Evolutionary conservation across 164 flowering plant species (phyloP), one percentile per base, ranked within the genome.

Genomic region (Houttuynia cordata): DNA sequence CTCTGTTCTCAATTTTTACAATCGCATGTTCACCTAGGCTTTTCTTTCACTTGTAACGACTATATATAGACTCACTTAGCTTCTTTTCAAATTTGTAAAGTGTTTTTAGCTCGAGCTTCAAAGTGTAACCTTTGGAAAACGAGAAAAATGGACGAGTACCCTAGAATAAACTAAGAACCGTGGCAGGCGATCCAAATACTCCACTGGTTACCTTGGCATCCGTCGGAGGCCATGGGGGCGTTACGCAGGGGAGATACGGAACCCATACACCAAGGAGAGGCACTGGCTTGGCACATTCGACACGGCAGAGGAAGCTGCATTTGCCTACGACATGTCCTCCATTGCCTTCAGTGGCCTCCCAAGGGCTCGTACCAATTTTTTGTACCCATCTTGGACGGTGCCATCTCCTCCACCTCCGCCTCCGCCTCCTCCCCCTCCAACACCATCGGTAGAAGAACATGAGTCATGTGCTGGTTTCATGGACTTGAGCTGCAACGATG

Each of bases 201-300:
- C 73, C 1, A 69, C 61, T 4, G 24, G 58, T 25, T 69, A 67
- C 55, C 62, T 68, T 0, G 77, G 77, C 5, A 72, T 74, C 21
- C 71, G 74, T 8, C 56, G 72, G 45, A 58, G 74, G 72, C 77
- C 74, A 18, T 74, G 74, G 77, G 77, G 77, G 1, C 67, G 74
- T 0, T 74, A 74, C 41, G 77, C 74, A 0, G 70, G 72, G 1
- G 77, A 71, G 70, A 74, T 74, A 50, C 70, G 77, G 24, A 74
- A 71, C 60, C 77, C 77, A 8, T 64, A 61, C 62, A 71, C 77
- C 10, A 68, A 71, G 51, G 74, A 68, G 70, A 71, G 76, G 30
- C 73, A 67, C 60, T 73, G 73, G 76, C 23, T 73, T 22, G 76
- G 76, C 17, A 73, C 73, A 8, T 73, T 73, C 42, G 76, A 70